These are phyloP conservation scores for Entophlyctis luteolus DNA, from an alignment of 192 early-diverging fungal genomes.

Conservation along the genomic window DNA sequence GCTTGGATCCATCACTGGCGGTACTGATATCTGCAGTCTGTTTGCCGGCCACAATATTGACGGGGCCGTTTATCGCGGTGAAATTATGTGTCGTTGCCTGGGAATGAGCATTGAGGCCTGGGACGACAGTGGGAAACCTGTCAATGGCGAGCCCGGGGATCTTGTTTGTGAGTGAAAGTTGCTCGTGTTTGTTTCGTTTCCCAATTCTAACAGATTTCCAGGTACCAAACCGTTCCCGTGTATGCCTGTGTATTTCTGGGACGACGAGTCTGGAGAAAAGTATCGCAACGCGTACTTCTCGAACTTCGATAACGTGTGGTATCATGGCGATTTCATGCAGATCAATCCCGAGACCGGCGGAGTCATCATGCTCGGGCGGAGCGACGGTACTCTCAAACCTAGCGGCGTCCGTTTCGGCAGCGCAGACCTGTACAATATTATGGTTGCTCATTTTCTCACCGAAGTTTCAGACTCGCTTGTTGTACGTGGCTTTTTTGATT, in stretches of 20 bases:
- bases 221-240: slow-evolving; percentile 78
- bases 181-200: background rate
- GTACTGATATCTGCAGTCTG: slow-evolving; percentile 94
- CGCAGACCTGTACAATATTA: slow-evolving; percentile 90
- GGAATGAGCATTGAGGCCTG: slow-evolving; percentile 96
- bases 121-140: slow-evolving; percentile 55
- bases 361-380: slow-evolving; percentile 89
- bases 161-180: slow-evolving; percentile 66
- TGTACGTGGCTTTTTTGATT: slow-evolving; percentile 8
- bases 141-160: slow-evolving; percentile 66
- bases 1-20: slow-evolving; percentile 90
- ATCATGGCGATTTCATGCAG: slow-evolving; percentile 92
- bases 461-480: slow-evolving; percentile 82
- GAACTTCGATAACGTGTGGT: slow-evolving; percentile 81
- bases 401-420: slow-evolving; percentile 88
- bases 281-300: slow-evolving; percentile 89
- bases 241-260: slow-evolving; percentile 96
- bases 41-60: slow-evolving; percentile 89
- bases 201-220: background rate
- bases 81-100: slow-evolving; percentile 86
- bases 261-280: slow-evolving; percentile 68
- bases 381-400: slow-evolving; percentile 90
- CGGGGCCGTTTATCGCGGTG: slow-evolving; percentile 89
- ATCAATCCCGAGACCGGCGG: slow-evolving; percentile 82
- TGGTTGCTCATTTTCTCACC: slow-evolving; percentile 65